Conservation (phyloP, 2,329 filamentous ascomycete species). For the Dryadomyces sulphureus region DNA sequence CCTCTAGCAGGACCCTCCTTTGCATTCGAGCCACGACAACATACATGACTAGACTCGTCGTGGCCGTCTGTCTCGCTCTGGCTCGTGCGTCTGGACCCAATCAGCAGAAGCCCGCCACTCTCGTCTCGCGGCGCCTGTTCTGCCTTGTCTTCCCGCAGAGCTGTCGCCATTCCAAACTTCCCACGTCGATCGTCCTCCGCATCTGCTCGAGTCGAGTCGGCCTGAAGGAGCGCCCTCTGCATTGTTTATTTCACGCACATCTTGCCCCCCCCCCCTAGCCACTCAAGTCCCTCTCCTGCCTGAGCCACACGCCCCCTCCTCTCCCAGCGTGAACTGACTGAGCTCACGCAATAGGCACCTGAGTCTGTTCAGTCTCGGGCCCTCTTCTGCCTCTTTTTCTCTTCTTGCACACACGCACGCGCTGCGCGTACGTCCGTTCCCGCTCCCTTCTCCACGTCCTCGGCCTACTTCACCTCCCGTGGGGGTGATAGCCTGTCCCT, state of each 20-base stretch:
- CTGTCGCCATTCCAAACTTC: slow-evolving; percentile 1
- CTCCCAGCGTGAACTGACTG: neutral
- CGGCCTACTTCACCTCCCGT: neutral
- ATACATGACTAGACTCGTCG: slow-evolving; percentile 1
- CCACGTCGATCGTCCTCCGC: neutral
- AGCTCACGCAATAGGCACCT: slow-evolving; percentile 3
- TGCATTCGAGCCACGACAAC: slow-evolving; percentile 11
- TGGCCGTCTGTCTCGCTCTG: neutral
- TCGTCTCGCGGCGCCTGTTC: neutral
- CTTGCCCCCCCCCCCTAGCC: neutral
- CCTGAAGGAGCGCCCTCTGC: neutral
- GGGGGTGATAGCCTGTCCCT: neutral
- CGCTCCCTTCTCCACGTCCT: slow-evolving; percentile 4
- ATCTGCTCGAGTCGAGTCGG: neutral
- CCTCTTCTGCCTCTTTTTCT: neutral
- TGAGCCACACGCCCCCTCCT: neutral
- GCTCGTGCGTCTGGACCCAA: neutral
- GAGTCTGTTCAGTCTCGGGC: neutral
- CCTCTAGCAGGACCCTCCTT: neutral
- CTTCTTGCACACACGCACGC: neutral
- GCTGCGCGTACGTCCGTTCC: neutral
- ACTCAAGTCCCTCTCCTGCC: slow-evolving; percentile 3
- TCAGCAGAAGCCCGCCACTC: neutral
- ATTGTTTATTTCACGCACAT: slow-evolving; percentile 5
- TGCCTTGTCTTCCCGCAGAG: neutral